Base-by-base conservation (phyloP, 345 rosid genomes). In the Acer saccharum region DNA sequence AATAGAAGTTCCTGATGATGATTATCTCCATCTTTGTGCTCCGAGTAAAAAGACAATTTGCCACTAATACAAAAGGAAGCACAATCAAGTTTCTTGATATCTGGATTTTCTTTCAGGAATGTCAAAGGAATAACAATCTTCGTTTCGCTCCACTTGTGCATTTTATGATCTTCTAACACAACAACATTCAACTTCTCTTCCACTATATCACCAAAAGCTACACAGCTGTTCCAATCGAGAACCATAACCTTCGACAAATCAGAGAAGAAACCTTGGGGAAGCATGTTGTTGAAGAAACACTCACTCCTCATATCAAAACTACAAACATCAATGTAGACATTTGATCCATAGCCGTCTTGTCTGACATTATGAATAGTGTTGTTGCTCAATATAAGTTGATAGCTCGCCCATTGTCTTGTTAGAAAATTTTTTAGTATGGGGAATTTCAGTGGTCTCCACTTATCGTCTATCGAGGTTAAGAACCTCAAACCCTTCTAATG, bases 51-150 rank as follows among this genome's bases (percentile, higher is more conserved):
- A 1, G 4, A 8, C 46, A 74, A 17, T 14, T 9, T 35, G 20
- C 18, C 9, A 17, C 0, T n/a, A 43, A 0, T 10, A 0, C 4
- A 3, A 3, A 41, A 21, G 32, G 6, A 1, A 1, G 43, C 11
- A 5, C 50, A 55, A 73, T 20, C 39, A 35, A n/a, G 39, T 6
- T n/a, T 18, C 25, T 58, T n/a, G 20, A 11, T 60, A 10, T n/a
- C 18, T 27, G 11, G 39, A 39, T 73, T 4, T n/a, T 21, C 39
- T 11, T 23, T 43, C 35, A 61, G 6, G 43, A 39, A 61, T 7
- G n/a, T 21, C 57, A 43, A 21, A 21, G 21, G 76, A 72, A 10
- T 16, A 21, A 43, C 17, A 20, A 58, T 72, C 68, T 73, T 73
- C 52, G 6, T 57, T 43, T 41, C 76, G 17, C 67, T 35, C 48